Conservation (phyloP, 805 yeast species). For the Priceomyces fermenticarens region DNA sequence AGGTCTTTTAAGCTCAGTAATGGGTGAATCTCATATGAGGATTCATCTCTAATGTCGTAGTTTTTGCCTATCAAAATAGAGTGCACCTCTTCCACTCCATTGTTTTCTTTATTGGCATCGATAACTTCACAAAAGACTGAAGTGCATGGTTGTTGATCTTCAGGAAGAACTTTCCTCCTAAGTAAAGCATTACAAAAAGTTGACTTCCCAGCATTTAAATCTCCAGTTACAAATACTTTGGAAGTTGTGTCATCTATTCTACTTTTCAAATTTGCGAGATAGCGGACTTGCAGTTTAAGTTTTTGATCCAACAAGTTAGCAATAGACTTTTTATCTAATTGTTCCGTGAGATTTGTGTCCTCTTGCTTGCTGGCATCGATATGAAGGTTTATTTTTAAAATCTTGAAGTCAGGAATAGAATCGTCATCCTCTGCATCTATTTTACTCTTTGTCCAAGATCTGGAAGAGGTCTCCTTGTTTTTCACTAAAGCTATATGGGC, state of each 20-base stretch:
- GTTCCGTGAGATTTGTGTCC: slow-evolving; percentile 44
- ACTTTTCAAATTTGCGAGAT: slow-evolving; percentile 67
- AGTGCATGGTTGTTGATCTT: slow-evolving; percentile 97
- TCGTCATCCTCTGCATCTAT: slow-evolving; percentile 14
- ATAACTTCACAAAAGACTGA: slow-evolving; percentile 92
- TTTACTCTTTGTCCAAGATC: slow-evolving; percentile 10
- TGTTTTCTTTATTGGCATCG: slow-evolving; percentile 70
- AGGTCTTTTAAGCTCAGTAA: slow-evolving; percentile 61
- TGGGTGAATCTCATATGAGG: slow-evolving; percentile 58
- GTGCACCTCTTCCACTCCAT: slow-evolving; percentile 84
- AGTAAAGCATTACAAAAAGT: slow-evolving; percentile 90
- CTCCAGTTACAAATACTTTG: slow-evolving; percentile 95
- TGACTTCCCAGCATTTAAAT: slow-evolving; percentile 93
- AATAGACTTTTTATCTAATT: slow-evolving; percentile 64
- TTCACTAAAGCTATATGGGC: slow-evolving; percentile 55
- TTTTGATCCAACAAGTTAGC: slow-evolving; percentile 70
- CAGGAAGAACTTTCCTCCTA: slow-evolving; percentile 77
- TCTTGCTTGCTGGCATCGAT: slow-evolving; percentile 40
- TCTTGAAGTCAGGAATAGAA: slow-evolving; percentile 45
- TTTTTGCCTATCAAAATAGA: slow-evolving; percentile 64
- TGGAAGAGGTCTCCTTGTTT: slow-evolving; percentile 25
- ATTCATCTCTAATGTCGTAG: slow-evolving; percentile 55
- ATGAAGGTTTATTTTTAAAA: slow-evolving; percentile 62
- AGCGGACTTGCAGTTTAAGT: slow-evolving; percentile 61
- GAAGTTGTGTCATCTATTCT: slow-evolving; percentile 90